These are phyloP conservation scores for Gyromitra esculenta DNA, from an alignment of 2,329 filamentous ascomycete genomes.

Conservation along the genomic window DNA sequence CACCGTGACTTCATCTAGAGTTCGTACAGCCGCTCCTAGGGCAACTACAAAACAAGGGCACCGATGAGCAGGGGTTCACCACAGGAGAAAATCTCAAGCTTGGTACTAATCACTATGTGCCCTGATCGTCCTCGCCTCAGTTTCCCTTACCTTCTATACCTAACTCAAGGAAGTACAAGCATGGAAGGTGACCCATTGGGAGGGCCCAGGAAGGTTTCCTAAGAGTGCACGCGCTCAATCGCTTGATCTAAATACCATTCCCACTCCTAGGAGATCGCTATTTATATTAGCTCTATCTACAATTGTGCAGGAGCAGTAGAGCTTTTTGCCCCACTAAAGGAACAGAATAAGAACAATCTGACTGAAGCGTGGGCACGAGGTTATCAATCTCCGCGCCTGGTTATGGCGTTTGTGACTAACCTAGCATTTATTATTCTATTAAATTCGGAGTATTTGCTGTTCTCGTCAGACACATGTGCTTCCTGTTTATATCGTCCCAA, in stretches of 20 bases:
- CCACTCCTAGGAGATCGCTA: background rate
- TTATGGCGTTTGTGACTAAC: constrained; percentile 15
- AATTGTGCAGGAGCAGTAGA: background rate
- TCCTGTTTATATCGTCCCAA: background rate
- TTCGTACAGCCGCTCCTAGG: background rate
- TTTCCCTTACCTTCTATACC: background rate
- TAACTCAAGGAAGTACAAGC: background rate
- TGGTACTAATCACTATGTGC: background rate
- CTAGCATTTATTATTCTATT: constrained; percentile 5
- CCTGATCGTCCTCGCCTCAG: background rate
- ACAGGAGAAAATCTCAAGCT: background rate
- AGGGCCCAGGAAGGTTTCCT: background rate
- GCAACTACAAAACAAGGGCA: too few species aligned
- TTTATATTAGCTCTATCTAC: background rate
- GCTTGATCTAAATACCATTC: background rate
- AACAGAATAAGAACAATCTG: background rate
- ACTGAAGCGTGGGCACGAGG: constrained; percentile 5
- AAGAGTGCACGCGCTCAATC: constrained; percentile 12
- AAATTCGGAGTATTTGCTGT: constrained; percentile 21
- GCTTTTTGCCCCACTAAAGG: background rate
- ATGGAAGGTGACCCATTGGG: constrained; percentile 22
- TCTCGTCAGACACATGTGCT: constrained; percentile 31
- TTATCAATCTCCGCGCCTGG: background rate
- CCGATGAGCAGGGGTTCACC: background rate
- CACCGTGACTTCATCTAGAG: constrained; percentile 11